These are phyloP conservation scores for Citrus maxima DNA, from an alignment of 345 rosid species.

Conservation along the genomic window DNA sequence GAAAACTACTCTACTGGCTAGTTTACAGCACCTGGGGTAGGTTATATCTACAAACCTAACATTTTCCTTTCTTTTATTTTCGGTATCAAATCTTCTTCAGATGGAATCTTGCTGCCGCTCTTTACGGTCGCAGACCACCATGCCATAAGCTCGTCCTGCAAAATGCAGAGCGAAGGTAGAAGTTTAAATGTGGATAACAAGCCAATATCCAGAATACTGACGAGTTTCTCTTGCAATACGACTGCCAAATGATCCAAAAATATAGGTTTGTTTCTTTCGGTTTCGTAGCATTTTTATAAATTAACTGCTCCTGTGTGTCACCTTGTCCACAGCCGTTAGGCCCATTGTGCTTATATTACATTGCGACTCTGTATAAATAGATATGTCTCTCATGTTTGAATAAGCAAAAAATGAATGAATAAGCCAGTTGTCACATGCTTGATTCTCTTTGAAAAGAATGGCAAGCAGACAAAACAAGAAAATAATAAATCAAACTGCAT, in stretches of 20 bases:
- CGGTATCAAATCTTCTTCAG: constrained; percentile 49
- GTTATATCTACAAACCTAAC: constrained; percentile 41
- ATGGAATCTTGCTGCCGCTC: constrained; percentile 38
- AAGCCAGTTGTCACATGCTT: neutral
- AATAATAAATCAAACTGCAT: neutral
- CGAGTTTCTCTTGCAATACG: neutral
- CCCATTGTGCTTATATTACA: neutral
- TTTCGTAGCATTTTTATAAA: no score
- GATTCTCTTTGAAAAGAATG: neutral
- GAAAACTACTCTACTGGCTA: neutral
- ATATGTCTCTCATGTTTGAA: neutral
- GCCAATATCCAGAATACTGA: neutral
- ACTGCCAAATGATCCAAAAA: no score
- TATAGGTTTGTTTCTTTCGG: no score
- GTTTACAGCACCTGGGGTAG: neutral
- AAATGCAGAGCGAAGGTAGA: neutral
- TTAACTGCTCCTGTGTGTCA: neutral
- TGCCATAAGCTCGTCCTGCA: constrained; percentile 79
- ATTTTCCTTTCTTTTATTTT: constrained; percentile 55
- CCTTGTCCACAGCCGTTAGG: neutral
- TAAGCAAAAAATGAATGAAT: neutral
- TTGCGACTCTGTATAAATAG: neutral
- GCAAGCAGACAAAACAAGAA: neutral
- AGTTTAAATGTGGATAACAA: neutral
- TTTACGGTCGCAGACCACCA: constrained; percentile 52